A percentile compares a stretch with the other conserved stretches of the same genome.
These are phyloP conservation scores for Podospora conica DNA, from an alignment of 495 filamentous ascomycete genomes.

Conservation along the genomic window DNA sequence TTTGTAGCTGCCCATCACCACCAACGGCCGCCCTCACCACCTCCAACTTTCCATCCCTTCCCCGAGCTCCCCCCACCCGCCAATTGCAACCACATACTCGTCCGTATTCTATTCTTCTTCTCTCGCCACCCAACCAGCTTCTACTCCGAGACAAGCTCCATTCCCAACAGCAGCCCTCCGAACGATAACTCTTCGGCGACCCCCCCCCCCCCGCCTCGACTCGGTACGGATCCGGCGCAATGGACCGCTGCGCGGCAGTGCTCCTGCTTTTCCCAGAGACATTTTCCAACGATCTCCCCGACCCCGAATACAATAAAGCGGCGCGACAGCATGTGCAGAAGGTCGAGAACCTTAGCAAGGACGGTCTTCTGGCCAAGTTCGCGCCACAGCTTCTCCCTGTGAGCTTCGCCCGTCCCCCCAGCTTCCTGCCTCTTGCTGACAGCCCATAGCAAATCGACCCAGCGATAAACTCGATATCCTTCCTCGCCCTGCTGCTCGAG, in stretches of 20 bases:
- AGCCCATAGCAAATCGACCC: slow-evolving; percentile 32
- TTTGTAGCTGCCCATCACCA: background rate
- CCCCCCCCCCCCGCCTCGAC: background rate
- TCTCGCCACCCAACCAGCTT: background rate
- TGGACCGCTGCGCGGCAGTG: slow-evolving; percentile 33
- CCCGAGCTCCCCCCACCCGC: background rate
- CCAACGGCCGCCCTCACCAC: background rate
- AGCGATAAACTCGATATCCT: slow-evolving; percentile 37
- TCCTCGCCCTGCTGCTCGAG: slow-evolving; percentile 33
- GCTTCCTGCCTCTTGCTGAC: slow-evolving; percentile 8
- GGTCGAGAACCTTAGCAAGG: slow-evolving; percentile 29
- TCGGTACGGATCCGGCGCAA: slow-evolving; percentile 9
- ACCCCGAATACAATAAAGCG: slow-evolving; percentile 25
- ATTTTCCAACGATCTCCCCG: slow-evolving; percentile 11
- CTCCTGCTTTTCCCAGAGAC: slow-evolving; percentile 38
- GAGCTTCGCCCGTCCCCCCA: background rate
- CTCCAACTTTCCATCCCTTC: background rate
- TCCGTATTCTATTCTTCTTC: background rate
- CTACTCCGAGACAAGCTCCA: background rate
- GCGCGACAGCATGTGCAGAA: slow-evolving; percentile 26
- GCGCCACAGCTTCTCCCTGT: slow-evolving; percentile 33
- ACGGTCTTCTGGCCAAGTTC: slow-evolving; percentile 11
- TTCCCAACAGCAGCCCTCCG: background rate
- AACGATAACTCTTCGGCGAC: background rate
- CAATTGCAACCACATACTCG: background rate